Percentiles rank a stretch among this genome's conserved stretches.
Conservation (phyloP, 192 early-diverging fungal species). For the Umbelopsis isabellina region DNA sequence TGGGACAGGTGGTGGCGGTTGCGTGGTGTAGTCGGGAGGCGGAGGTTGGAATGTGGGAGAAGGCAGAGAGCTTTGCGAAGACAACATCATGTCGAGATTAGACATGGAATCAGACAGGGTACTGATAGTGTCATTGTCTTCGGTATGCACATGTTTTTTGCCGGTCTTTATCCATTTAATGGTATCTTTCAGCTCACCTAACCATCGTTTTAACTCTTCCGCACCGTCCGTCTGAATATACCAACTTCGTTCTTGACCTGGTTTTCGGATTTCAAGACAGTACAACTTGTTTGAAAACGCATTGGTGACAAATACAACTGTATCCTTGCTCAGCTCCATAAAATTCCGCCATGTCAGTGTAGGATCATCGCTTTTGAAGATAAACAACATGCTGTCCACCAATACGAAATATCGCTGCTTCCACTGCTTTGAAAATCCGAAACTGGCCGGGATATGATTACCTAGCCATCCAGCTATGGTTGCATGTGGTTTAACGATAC, state of each 20-base stretch:
- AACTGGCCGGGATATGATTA: conserved; percentile 29
- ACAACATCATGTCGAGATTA: not conserved
- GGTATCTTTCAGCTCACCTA: conserved; percentile 21
- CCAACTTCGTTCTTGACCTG: conserved; percentile 23
- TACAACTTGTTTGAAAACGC: conserved; percentile 39
- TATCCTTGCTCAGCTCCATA: conserved; percentile 35
- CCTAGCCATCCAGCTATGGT: conserved; percentile 27
- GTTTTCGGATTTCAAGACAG: conserved; percentile 39
- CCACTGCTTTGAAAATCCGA: conserved; percentile 35
- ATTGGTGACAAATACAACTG: conserved; percentile 40
- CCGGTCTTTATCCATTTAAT: conserved; percentile 18
- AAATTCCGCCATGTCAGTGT: conserved; percentile 26
- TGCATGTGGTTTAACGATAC: conserved; percentile 9
- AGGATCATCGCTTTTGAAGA: conserved; percentile 33
- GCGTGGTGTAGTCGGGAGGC: conserved; percentile 8
- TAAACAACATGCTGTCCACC: conserved; percentile 25
- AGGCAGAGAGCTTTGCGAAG: not conserved
- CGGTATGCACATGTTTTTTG: not conserved
- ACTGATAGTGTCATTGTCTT: not conserved
- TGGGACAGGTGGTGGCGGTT: conserved; percentile 3
- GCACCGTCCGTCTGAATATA: conserved; percentile 30
- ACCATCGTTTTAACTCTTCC: conserved; percentile 26
- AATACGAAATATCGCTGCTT: conserved; percentile 32
- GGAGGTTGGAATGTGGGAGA: not conserved
- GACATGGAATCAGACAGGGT: conserved; percentile 15